Evolutionary conservation across 495 filamentous ascomycete species (phyloP).

Genomic region (Penicillium bovifimosum): DNA sequence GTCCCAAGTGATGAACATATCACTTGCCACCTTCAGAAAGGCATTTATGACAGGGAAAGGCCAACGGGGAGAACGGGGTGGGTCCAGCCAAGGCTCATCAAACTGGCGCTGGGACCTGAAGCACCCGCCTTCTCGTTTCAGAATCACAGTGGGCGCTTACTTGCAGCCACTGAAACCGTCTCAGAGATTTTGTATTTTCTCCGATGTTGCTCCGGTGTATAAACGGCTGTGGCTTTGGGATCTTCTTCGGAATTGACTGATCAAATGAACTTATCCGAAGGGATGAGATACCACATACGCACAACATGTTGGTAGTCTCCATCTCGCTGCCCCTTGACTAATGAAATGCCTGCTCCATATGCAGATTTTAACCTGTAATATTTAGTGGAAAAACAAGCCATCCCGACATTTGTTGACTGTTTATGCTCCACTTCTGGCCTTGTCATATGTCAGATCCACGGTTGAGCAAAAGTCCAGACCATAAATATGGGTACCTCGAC

Average conservation of each 20-base stretch:
- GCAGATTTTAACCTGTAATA: not conserved
- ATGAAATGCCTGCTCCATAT: not conserved
- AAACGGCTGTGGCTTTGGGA: conserved; percentile 14
- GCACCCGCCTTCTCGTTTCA: conserved; percentile 33
- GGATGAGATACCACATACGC: not conserved
- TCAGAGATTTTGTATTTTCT: conserved; percentile 12
- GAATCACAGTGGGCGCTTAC: conserved; percentile 30
- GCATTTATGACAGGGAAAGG: conserved; percentile 1
- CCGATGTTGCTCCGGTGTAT: conserved; percentile 9
- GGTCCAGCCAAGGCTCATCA: conserved; percentile 21
- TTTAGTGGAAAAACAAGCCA: not conserved
- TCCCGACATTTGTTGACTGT: not conserved
- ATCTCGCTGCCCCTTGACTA: not conserved
- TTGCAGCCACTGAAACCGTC: conserved; percentile 26
- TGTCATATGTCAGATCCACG: not conserved
- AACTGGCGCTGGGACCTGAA: conserved; percentile 35
- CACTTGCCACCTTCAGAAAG: conserved; percentile 9
- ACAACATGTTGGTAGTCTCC: not conserved
- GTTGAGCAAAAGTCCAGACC: not conserved
- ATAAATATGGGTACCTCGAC: not conserved
- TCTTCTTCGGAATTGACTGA: conserved; percentile 6
- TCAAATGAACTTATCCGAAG: conserved; percentile 16
- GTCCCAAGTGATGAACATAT: conserved; percentile 12
- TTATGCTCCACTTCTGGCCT: not conserved
- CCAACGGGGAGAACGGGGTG: conserved; percentile 13